These are phyloP conservation scores for Cryptococcus deneoformans DNA, from an alignment of 1,284 basidiomycete genomes.

Conservation along the genomic window DNA sequence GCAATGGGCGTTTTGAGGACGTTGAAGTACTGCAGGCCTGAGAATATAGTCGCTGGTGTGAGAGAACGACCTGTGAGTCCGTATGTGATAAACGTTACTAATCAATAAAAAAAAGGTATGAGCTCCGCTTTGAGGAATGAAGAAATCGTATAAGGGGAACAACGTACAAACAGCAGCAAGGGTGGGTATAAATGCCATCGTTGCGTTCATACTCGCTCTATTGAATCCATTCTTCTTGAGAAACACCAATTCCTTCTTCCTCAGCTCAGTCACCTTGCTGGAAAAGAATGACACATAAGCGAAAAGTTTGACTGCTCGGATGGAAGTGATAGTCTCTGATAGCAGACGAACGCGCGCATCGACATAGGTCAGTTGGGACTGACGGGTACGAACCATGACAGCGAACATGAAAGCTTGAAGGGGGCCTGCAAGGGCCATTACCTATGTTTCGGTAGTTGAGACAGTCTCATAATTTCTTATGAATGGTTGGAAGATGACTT, in stretches of 20 bases:
- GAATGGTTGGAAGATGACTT: conserved; percentile 51
- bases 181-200: conserved; percentile 59
- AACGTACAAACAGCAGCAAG: conserved; percentile 59
- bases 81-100: conserved; percentile 71
- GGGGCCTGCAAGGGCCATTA: conserved; percentile 18
- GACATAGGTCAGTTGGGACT: conserved; percentile 66
- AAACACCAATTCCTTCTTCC: conserved; percentile 55
- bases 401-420: conserved; percentile 56
- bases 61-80: conserved; percentile 62
- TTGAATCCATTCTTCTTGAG: conserved; percentile 39
- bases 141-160: neutral
- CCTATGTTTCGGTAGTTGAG: conserved; percentile 4
- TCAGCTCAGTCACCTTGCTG: conserved; percentile 55
- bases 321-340: conserved; percentile 40
- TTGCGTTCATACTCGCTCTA: conserved; percentile 37
- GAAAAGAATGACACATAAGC: conserved; percentile 60
- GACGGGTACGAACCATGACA: conserved; percentile 62
- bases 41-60: conserved; percentile 68
- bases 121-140: neutral
- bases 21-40: conserved; percentile 71
- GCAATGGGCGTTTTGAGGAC: conserved; percentile 49
- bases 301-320: conserved; percentile 49
- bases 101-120: neutral
- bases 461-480: neutral
- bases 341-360: conserved; percentile 56